Evolutionary conservation across 2,329 filamentous ascomycete species (phyloP).

Genomic region (Onygenales sp.): DNA sequence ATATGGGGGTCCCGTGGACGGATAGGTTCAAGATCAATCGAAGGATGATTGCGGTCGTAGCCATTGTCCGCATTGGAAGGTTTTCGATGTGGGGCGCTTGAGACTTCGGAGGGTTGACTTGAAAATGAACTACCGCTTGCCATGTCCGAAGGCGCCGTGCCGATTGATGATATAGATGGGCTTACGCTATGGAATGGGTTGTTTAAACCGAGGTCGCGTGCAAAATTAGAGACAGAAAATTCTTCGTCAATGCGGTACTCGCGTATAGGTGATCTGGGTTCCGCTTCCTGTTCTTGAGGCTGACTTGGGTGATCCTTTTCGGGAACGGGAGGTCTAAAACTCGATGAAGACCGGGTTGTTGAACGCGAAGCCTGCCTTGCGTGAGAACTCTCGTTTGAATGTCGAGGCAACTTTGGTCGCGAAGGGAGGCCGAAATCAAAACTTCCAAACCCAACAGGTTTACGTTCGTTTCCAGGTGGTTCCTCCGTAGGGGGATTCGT

Average conservation of each 20-base stretch:
- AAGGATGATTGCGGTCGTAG: background rate
- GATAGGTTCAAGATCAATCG: background rate
- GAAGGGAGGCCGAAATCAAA: constrained; percentile 2
- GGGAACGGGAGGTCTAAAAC: background rate
- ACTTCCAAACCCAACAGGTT: background rate
- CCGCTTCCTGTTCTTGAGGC: background rate
- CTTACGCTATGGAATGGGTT: constrained; percentile 58
- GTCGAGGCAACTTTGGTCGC: background rate
- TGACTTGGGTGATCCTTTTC: background rate
- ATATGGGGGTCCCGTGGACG: constrained; percentile 2
- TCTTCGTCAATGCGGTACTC: constrained; percentile 16
- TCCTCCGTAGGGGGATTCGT: background rate
- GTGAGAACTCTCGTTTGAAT: background rate
- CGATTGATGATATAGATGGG: constrained; percentile 56
- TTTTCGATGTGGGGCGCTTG: constrained; percentile 21
- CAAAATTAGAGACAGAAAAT: constrained; percentile 30
- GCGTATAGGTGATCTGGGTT: background rate
- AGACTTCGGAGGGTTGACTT: constrained; percentile 41
- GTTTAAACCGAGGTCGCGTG: constrained; percentile 32
- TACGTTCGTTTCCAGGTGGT: background rate
- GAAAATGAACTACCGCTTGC: constrained; percentile 55
- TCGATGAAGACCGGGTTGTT: background rate
- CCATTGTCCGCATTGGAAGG: constrained; percentile 17
- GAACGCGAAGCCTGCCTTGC: background rate
- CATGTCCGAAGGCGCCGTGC: constrained; percentile 51